phyloP scores from a whole-genome alignment of 73 alveolate genomes.

The Halteria grandinella region DNA sequence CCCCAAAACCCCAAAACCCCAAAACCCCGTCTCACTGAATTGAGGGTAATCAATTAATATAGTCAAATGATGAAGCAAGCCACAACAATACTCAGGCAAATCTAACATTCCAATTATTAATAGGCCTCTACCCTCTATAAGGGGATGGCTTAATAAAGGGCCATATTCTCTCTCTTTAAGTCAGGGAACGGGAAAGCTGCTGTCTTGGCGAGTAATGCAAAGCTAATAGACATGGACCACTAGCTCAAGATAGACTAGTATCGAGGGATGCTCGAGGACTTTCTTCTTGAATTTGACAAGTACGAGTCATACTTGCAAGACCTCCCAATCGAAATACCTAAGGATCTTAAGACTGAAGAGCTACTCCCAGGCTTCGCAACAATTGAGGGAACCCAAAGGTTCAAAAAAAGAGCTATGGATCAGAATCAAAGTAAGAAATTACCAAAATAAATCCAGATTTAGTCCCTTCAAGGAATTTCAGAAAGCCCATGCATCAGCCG shows the following conservation, averaged over 20 bases:
- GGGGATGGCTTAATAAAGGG: too few relatives aligned
- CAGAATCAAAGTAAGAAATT: background rate
- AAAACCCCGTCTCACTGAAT: too few relatives aligned
- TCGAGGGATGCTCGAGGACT: conserved; percentile 39
- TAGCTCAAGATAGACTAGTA: conserved; percentile 31
- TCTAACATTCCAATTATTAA: too few relatives aligned
- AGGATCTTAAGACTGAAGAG: background rate
- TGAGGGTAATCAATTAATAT: too few relatives aligned
- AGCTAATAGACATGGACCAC: conserved; percentile 20
- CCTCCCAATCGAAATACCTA: background rate
- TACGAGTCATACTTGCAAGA: conserved; percentile 15
- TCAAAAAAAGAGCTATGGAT: conserved; percentile 8
- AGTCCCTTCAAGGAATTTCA: conserved; percentile 59
- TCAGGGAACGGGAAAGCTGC: background rate
- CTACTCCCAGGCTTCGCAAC: conserved; percentile 55
- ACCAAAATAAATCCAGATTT: background rate
- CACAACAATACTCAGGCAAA: too few relatives aligned
- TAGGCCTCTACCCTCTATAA: too few relatives aligned
- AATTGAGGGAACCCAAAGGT: conserved; percentile 66
- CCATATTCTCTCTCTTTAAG: too few relatives aligned
- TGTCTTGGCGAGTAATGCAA: background rate
- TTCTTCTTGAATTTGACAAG: conserved; percentile 15
- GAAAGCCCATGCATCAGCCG: conserved; percentile 55
- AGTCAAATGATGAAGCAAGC: too few relatives aligned
- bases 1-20: too few relatives aligned